Percentiles rank a stretch among this genome's conserved stretches.
phyloP scores from a whole-genome alignment of 2,329 filamentous ascomycete species.

The Pestalotiopsis sp. region DNA sequence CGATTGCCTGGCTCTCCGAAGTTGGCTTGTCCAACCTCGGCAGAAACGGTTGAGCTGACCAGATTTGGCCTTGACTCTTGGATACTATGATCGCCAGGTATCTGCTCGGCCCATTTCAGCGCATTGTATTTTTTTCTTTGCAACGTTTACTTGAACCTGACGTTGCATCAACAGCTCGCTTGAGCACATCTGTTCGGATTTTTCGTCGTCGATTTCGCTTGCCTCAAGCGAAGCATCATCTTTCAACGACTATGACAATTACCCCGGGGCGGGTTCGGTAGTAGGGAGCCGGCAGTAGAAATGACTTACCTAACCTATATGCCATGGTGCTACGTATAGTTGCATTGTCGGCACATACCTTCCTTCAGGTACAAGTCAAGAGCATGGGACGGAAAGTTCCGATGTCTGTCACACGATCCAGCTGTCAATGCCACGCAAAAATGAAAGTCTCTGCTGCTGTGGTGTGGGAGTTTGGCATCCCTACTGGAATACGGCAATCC shows the following conservation, averaged over 20 bases:
- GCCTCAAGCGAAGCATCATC: background rate
- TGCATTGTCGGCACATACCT: background rate
- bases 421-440: background rate
- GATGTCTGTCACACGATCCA: background rate
- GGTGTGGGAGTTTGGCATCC: background rate
- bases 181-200: background rate
- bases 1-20: background rate
- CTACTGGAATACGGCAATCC: background rate
- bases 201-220: background rate
- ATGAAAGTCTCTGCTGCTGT: background rate
- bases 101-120: background rate
- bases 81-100: background rate
- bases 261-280: background rate
- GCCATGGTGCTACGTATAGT: background rate
- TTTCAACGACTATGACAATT: background rate
- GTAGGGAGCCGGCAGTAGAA: background rate
- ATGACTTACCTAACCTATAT: background rate
- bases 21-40: background rate
- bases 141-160: background rate
- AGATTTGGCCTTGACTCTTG: background rate
- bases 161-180: background rate
- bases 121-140: background rate
- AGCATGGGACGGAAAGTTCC: background rate
- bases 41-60: background rate
- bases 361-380: background rate